Evolutionary conservation across 257 asterid species (phyloP).

Genomic region (Nicotiana obtusifolia): DNA sequence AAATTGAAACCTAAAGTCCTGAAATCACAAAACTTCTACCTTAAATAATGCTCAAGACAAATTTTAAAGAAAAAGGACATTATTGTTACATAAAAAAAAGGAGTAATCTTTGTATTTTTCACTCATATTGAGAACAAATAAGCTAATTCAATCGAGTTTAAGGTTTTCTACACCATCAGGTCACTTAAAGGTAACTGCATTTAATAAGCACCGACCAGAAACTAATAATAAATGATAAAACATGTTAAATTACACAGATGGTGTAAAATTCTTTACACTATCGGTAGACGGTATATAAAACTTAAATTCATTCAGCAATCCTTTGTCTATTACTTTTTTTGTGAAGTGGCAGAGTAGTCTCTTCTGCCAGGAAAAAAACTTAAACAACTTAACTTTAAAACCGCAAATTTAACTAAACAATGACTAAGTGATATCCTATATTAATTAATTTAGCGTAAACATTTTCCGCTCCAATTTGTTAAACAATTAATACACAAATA

Average conservation of each 20-base stretch:
- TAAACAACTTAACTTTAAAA: not conserved
- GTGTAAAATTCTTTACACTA: no score
- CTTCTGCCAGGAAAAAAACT: not conserved
- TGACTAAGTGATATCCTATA: no score
- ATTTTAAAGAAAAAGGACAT: not conserved
- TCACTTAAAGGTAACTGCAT: no score
- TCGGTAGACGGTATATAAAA: not conserved
- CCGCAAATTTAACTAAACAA: not conserved
- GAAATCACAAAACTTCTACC: slow-evolving; percentile 11
- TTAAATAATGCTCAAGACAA: not conserved
- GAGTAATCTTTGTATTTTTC: not conserved
- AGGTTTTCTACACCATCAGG: no score
- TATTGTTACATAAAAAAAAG: not conserved
- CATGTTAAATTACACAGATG: no score
- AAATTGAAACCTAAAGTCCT: slow-evolving; percentile 89
- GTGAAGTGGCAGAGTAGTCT: not conserved
- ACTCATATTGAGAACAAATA: not conserved
- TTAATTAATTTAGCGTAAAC: no score
- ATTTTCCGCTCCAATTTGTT: no score
- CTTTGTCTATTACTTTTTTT: not conserved
- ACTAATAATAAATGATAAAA: no score
- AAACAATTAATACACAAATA: no score
- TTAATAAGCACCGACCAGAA: no score
- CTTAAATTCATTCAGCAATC: not conserved
- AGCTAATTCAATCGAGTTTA: no score